These are phyloP conservation scores for Lignosus rhinocerotis DNA, from an alignment of 1,284 basidiomycete species.

Conservation along the genomic window DNA sequence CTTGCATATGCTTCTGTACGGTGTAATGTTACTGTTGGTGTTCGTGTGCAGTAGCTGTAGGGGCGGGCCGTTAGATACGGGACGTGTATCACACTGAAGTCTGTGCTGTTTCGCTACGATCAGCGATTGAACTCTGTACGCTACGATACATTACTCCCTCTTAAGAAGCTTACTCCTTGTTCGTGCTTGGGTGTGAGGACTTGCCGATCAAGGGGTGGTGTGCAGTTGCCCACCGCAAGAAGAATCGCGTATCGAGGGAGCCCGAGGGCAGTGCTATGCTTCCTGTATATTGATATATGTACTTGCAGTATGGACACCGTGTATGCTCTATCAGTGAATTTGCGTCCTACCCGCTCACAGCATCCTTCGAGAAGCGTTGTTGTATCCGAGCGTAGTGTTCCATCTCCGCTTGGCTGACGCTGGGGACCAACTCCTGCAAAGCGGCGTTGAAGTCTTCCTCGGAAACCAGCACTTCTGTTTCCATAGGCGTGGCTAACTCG, in stretches of 20 bases:
- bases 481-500: conserved; percentile 75
- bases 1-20: neutral
- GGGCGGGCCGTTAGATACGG: neutral
- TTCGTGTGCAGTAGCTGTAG: conserved; percentile 3
- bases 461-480: conserved; percentile 78
- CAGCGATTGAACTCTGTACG: conserved; percentile 3
- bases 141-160: conserved; percentile 5
- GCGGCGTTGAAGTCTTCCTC: conserved; percentile 79
- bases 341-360: conserved; percentile 12
- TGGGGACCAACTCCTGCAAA: conserved; percentile 78
- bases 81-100: neutral
- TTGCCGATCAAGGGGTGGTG: neutral
- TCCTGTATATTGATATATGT: neutral
- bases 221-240: too few species aligned
- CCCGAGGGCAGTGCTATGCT: neutral
- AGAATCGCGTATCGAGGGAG: too few species aligned
- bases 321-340: neutral
- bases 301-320: too few species aligned
- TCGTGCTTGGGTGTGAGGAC: neutral
- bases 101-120: neutral
- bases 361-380: conserved; percentile 56
- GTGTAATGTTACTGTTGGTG: conserved; percentile 6
- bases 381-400: conserved; percentile 82
- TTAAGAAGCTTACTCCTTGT: neutral
- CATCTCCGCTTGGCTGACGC: conserved; percentile 90